Evolutionary conservation across 1,284 basidiomycete species (phyloP).

Genomic region (Cutaneotrichosporon sp.): DNA sequence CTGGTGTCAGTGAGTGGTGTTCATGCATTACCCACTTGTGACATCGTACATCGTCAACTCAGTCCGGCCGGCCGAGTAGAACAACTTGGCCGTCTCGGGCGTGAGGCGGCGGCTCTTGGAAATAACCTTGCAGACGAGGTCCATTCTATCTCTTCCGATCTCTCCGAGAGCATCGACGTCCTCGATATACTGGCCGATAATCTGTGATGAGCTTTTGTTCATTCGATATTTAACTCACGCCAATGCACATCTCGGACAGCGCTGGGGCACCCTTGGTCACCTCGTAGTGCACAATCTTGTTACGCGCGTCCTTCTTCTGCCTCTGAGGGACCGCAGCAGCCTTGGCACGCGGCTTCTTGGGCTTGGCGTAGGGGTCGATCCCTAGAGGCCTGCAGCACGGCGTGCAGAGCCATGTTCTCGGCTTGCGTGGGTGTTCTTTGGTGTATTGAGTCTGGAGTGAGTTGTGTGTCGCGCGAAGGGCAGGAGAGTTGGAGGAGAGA

Average conservation of each 20-base stretch:
- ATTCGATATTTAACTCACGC: constrained; percentile 55
- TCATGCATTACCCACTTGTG: constrained; percentile 65
- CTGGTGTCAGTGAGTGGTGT: constrained; percentile 52
- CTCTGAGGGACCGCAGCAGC: constrained; percentile 51
- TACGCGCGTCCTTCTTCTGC: constrained; percentile 48
- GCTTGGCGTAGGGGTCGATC: constrained; percentile 66
- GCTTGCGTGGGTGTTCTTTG: constrained; percentile 61
- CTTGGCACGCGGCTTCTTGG: constrained; percentile 66
- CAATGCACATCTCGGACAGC: constrained; percentile 74
- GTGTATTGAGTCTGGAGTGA: constrained; percentile 74
- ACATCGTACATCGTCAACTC: constrained; percentile 82
- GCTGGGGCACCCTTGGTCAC: constrained; percentile 64
- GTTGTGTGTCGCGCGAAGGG: not conserved
- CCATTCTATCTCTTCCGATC: constrained; percentile 75
- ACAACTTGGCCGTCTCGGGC: constrained; percentile 72
- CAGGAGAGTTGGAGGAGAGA: no score
- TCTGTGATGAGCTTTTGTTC: constrained; percentile 53
- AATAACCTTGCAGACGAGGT: constrained; percentile 78
- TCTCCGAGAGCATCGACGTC: constrained; percentile 87
- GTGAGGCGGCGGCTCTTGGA: constrained; percentile 84
- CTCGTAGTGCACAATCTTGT: constrained; percentile 65
- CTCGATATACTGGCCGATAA: constrained; percentile 82
- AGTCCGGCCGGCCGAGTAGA: constrained; percentile 72
- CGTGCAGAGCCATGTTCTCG: constrained; percentile 73
- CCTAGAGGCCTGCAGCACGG: constrained; percentile 72